These are phyloP conservation scores for Huntiella abstrusa DNA, from an alignment of 2,329 filamentous ascomycete species.

Conservation along the genomic window DNA sequence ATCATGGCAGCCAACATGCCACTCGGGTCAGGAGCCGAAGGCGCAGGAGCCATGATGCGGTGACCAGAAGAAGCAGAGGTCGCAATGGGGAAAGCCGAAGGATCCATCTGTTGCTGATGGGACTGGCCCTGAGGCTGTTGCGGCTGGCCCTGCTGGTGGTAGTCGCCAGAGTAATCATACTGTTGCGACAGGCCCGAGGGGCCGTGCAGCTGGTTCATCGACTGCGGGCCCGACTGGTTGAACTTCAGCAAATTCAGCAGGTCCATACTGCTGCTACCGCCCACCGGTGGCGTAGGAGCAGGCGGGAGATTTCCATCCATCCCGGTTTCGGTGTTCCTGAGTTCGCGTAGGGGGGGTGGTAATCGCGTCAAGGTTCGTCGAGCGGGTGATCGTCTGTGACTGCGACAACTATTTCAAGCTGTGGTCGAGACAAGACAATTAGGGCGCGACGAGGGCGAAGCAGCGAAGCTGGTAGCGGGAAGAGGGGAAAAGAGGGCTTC, in stretches of 20 bases:
- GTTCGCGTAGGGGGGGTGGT: slow-evolving; percentile 2
- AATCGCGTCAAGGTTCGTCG: slow-evolving; percentile 7
- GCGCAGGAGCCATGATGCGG: slow-evolving; percentile 37
- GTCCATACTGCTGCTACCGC: slow-evolving; percentile 21
- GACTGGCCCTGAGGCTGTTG: slow-evolving; percentile 15
- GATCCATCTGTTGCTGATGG: slow-evolving; percentile 13
- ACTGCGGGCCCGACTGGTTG: slow-evolving; percentile 22
- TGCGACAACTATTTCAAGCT: slow-evolving; percentile 14
- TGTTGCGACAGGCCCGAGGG: slow-evolving; percentile 15
- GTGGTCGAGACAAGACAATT: slow-evolving; percentile 9
- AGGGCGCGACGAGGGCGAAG: slow-evolving; percentile 4
- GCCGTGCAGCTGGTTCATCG: slow-evolving; percentile 14
- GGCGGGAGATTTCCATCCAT: slow-evolving; percentile 23
- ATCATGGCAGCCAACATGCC: slow-evolving; percentile 42
- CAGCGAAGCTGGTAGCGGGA: slow-evolving; percentile 1
- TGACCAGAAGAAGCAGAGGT: slow-evolving; percentile 17
- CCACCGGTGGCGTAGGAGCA: slow-evolving; percentile 30
- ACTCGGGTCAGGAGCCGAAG: slow-evolving; percentile 34
- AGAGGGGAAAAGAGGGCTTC: not conserved
- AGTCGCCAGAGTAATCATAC: slow-evolving; percentile 16
- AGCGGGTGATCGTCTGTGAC: not conserved
- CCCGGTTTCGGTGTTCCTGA: slow-evolving; percentile 5
- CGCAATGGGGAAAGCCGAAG: slow-evolving; percentile 15
- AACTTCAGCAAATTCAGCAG: slow-evolving; percentile 45
- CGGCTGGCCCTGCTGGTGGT: slow-evolving; percentile 12